A percentile compares a stretch with the other conserved stretches of the same genome.
Conservation (phyloP, 1,139 yeast genomes). For the Lodderomyces orthopsilosis region DNA sequence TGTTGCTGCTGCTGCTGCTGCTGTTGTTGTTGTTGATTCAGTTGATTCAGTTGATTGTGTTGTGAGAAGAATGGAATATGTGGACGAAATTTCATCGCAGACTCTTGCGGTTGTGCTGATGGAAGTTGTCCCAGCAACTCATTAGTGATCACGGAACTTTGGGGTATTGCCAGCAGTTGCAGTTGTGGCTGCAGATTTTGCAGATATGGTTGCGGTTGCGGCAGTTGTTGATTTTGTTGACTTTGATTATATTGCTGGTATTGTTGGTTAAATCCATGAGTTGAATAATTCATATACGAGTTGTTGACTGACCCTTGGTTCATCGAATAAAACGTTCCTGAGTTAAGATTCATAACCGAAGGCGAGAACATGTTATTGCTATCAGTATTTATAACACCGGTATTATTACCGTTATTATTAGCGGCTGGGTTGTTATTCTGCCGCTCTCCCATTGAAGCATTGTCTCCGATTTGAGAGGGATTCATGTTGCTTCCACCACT, state of each 20-base stretch:
- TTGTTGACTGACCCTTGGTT: constrained; percentile 8
- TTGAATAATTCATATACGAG: constrained; percentile 6
- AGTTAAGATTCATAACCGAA: not conserved
- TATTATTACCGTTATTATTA: not conserved
- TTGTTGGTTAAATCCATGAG: constrained; percentile 18
- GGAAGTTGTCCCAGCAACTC: not conserved
- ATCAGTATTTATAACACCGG: not conserved
- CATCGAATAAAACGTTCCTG: constrained; percentile 5
- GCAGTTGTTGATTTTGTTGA: constrained; percentile 5
- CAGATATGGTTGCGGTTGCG: constrained; percentile 7
- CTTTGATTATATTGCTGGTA: constrained; percentile 8
- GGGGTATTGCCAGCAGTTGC: constrained; percentile 8
- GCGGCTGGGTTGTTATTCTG: not conserved
- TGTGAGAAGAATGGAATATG: not conserved
- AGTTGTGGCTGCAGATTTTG: constrained; percentile 13
- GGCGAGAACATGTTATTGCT: not conserved
- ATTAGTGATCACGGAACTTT: not conserved
- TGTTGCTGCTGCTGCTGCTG: constrained; percentile 10
- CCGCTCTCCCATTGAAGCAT: not conserved
- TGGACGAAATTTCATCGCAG: not conserved
- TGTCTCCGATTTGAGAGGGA: not conserved
- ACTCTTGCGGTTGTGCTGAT: not conserved
- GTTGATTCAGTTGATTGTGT: constrained; percentile 10
- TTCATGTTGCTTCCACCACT: not conserved
- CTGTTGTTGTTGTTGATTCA: not conserved